Conservation (phyloP, 2,329 filamentous ascomycete genomes). For the Lachnellula arida region DNA sequence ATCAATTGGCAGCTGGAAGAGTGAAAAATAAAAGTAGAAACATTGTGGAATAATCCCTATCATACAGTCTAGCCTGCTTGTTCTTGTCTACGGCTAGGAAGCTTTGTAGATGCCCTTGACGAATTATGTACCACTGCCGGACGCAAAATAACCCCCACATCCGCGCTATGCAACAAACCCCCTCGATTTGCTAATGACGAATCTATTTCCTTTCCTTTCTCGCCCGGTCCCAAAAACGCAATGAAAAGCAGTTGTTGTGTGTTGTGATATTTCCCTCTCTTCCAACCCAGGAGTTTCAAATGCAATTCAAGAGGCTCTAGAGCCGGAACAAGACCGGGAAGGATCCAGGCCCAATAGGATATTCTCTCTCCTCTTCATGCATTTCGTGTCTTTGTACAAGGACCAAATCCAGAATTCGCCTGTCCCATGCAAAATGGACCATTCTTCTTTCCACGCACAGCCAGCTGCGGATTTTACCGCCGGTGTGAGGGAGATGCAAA, state of each 20-base stretch:
- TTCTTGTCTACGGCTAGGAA: no score
- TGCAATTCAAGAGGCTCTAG: no score
- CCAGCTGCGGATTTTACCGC: conserved; percentile 19
- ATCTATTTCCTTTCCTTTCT: background rate
- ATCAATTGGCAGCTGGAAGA: no score
- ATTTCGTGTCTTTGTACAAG: conserved; percentile 10
- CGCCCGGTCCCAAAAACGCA: conserved; percentile 5
- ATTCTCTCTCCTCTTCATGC: background rate
- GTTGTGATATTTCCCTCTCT: background rate
- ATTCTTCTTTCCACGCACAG: conserved; percentile 19
- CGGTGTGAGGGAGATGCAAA: conserved; percentile 18
- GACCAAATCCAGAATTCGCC: conserved; percentile 12
- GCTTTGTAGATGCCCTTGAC: background rate
- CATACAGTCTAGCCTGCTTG: no score
- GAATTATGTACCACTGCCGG: conserved; percentile 15
- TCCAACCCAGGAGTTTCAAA: background rate
- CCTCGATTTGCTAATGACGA: background rate
- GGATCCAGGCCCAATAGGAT: background rate
- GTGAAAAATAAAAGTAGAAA: no score
- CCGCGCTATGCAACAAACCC: conserved; percentile 8
- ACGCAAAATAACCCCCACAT: conserved; percentile 13
- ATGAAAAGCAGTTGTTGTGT: conserved; percentile 9
- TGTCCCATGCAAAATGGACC: conserved; percentile 14
- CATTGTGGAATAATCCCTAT: no score
- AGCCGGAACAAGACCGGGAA: background rate